Conservation (phyloP, 1,284 basidiomycete species). For the Tilletia indica region DNA sequence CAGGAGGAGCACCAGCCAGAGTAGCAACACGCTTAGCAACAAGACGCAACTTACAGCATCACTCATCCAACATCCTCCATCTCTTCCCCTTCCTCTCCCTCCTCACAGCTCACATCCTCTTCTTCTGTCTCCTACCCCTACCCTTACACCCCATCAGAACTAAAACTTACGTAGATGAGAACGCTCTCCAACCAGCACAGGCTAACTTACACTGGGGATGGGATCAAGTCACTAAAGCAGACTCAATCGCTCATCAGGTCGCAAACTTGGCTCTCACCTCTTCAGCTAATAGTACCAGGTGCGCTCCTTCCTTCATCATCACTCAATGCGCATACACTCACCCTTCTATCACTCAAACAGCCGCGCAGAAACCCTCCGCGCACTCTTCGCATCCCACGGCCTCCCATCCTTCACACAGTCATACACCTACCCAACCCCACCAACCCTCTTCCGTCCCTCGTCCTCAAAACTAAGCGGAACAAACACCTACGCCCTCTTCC, state of each 20-base stretch:
- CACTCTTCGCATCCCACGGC: constrained; percentile 34
- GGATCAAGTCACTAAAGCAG: constrained; percentile 42
- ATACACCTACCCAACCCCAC: constrained; percentile 26
- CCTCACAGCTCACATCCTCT: constrained; percentile 19
- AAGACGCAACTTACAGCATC: not conserved
- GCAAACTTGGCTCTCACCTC: not conserved
- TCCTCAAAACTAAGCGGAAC: constrained; percentile 60
- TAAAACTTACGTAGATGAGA: constrained; percentile 52
- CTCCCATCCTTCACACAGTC: constrained; percentile 31
- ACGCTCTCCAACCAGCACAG: constrained; percentile 52
- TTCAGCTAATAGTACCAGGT: not conserved
- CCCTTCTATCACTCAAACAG: not conserved
- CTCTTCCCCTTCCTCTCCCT: not conserved
- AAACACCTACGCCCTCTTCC: constrained; percentile 78
- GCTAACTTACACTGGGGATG: constrained; percentile 40
- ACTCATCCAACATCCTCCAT: not conserved
- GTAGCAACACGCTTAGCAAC: not conserved
- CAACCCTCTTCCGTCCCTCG: not conserved
- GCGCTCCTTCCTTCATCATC: not conserved
- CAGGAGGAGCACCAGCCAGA: not conserved
- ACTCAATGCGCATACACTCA: not conserved
- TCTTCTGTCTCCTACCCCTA: constrained; percentile 32
- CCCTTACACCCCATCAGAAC: constrained; percentile 41
- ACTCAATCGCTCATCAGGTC: constrained; percentile 38
- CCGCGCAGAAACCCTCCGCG: not conserved